These are phyloP conservation scores for Stromatinia cepivora DNA, from an alignment of 2,329 filamentous ascomycete species.

Conservation along the genomic window DNA sequence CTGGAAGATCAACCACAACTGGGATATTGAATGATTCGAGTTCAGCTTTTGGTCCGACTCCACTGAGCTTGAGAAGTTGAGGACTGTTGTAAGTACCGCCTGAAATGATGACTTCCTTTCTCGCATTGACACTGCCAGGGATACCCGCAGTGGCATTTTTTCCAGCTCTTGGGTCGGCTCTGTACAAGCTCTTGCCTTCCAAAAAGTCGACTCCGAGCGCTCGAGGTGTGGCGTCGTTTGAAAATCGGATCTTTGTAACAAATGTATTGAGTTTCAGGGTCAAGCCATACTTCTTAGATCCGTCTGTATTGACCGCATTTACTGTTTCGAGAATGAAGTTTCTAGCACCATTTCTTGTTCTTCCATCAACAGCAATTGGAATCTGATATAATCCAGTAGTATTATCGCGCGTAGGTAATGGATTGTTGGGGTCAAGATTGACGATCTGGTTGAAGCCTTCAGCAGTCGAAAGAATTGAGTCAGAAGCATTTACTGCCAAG, in stretches of 20 bases:
- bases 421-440: constrained; percentile 34
- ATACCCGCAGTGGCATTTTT: constrained; percentile 35
- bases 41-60: constrained; percentile 46
- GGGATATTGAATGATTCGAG: constrained; percentile 48
- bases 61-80: constrained; percentile 49
- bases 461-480: not conserved
- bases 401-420: constrained; percentile 30
- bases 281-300: constrained; percentile 25
- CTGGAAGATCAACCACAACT: constrained; percentile 57
- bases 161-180: constrained; percentile 44
- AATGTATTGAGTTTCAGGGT: constrained; percentile 31
- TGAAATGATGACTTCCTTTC: constrained; percentile 49
- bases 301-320: constrained; percentile 29
- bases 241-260: constrained; percentile 43
- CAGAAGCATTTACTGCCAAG: not conserved
- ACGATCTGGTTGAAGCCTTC: constrained; percentile 23
- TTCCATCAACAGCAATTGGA: constrained; percentile 29
- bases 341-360: constrained; percentile 32
- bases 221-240: constrained; percentile 35
- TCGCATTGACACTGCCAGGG: constrained; percentile 29
- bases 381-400: constrained; percentile 35
- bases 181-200: constrained; percentile 45
- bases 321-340: constrained; percentile 34
- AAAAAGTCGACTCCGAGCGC: constrained; percentile 48
- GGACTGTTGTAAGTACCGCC: constrained; percentile 51